Evolutionary conservation across 352 stramenopile species (phyloP), one percentile per base, ranked within the genome.

Genomic region (Phytophthora cactorum): DNA sequence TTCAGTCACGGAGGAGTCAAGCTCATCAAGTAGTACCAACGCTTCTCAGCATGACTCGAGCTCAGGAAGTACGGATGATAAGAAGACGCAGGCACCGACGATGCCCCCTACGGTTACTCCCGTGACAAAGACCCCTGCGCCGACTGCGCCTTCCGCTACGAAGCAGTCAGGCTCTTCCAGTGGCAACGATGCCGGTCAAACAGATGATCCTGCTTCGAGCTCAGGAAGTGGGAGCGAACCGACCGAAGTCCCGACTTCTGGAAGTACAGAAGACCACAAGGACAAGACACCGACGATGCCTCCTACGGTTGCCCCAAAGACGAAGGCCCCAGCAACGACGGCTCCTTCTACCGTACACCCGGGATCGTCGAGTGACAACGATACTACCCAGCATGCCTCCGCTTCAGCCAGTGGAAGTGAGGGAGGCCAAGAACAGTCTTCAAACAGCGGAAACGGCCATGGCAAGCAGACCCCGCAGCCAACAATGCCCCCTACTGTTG

Each of bases 11-110:
- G 5, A 47, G 15, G 17, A 45, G 31, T 31, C 51, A 4, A 57
- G 32, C 22, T 29, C 29, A 4, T 54, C 43, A 36, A 44, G 29
- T n/a, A 56, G 45, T 34, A 28, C 15, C 8, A 34, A 52, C n/a
- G 12, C 4, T 5, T 63, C 57, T 32, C 15, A 53, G 0, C n/a
- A 50, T n/a, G 49, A 56, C 45, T 65, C 58, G 25, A 52, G n/a
- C 28, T 49, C 47, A 17, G 58, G 38, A 52, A 52, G 58, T 38
- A 22, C 5, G 29, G 58, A 32, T n/a, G 57, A 41, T 7, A 63
- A 56, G 22, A 50, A 63, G 10, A 52, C 54, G n/a, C 41, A 62
- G 54, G 5, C 41, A n/a, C 54, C 54, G 15, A 49, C 39, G 15
- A 52, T 47, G 53, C 43, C 39, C 11, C 39, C 31, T 12, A 43